Evolutionary conservation across 371 early-diverging fungal genomes (phyloP).

Genomic region (Mortierella sp.): DNA sequence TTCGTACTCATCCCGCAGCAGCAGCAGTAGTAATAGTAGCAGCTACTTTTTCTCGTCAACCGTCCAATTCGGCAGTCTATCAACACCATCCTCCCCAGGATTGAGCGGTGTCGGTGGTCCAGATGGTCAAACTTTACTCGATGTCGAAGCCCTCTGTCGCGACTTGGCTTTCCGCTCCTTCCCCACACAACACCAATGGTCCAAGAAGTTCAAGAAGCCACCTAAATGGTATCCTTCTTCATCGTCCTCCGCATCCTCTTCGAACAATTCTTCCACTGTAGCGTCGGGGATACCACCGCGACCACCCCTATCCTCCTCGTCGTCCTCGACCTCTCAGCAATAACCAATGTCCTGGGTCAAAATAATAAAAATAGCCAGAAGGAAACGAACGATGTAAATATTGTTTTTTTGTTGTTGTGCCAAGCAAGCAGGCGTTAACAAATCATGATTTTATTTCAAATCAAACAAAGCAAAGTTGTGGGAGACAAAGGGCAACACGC

Average conservation of each 20-base stretch:
- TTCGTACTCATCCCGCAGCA: not conserved
- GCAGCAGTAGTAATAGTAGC: no score
- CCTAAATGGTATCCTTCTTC: not conserved
- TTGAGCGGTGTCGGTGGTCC: slow-evolving; percentile 23
- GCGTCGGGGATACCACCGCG: not conserved
- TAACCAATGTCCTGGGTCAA: not conserved
- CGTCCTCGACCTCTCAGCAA: not conserved
- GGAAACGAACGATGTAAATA: not conserved
- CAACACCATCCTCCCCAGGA: slow-evolving; percentile 25
- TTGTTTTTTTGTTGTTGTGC: not conserved
- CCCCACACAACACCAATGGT: slow-evolving; percentile 52
- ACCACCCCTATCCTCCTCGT: not conserved
- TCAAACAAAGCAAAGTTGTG: slow-evolving; percentile 29
- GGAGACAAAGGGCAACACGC: slow-evolving; percentile 18
- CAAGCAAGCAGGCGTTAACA: slow-evolving; percentile 22
- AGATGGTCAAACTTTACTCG: slow-evolving; percentile 32
- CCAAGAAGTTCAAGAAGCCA: slow-evolving; percentile 11
- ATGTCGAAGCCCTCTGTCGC: slow-evolving; percentile 46
- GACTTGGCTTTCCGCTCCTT: slow-evolving; percentile 50
- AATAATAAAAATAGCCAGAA: not conserved
- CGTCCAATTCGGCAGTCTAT: slow-evolving; percentile 18
- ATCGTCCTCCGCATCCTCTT: not conserved
- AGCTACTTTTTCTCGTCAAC: slow-evolving; percentile 8
- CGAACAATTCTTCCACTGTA: not conserved
- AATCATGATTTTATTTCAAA: slow-evolving; percentile 35